These are phyloP conservation scores for Penicillium taxi DNA, from an alignment of 495 filamentous ascomycete species.

Conservation along the genomic window DNA sequence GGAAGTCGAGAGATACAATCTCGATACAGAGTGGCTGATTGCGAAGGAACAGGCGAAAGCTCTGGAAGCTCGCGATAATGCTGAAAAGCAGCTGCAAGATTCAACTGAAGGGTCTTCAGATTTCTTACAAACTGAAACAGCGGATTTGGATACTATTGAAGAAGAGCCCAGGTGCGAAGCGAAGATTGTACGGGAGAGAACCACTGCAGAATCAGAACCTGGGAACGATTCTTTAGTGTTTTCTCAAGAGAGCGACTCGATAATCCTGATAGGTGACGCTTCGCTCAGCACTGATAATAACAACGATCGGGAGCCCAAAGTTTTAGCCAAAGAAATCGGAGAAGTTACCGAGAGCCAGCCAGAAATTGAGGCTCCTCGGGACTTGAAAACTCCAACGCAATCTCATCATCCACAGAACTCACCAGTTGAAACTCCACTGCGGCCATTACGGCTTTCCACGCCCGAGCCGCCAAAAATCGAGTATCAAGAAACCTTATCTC, in stretches of 20 bases:
- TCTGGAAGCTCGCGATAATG: neutral
- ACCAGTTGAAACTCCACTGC: neutral
- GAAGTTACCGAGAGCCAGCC: neutral
- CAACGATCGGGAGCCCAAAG: neutral
- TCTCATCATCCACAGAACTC: conserved; percentile 1
- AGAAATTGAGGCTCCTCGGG: conserved; percentile 4
- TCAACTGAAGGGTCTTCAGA: neutral
- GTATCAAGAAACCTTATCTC: conserved; percentile 21
- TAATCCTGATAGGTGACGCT: neutral
- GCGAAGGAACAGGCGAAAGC: conserved; percentile 8
- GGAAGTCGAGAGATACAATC: conserved; percentile 37
- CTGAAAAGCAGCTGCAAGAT: conserved; percentile 2
- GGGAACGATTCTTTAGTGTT: neutral
- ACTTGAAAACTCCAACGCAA: conserved; percentile 14
- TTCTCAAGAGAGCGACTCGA: conserved; percentile 1
- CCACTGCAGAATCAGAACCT: neutral
- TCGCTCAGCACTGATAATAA: conserved; percentile 1
- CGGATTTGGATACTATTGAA: conserved; percentile 19
- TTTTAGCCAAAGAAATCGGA: neutral
- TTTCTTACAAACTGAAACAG: neutral
- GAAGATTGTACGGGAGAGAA: neutral
- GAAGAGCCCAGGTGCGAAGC: conserved; percentile 14
- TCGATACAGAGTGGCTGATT: conserved; percentile 39
- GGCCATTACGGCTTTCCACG: conserved; percentile 5
- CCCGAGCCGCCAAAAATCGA: conserved; percentile 5